Conservation (phyloP, 495 filamentous ascomycete species). For the Rostrohypoxylon terebratum region DNA sequence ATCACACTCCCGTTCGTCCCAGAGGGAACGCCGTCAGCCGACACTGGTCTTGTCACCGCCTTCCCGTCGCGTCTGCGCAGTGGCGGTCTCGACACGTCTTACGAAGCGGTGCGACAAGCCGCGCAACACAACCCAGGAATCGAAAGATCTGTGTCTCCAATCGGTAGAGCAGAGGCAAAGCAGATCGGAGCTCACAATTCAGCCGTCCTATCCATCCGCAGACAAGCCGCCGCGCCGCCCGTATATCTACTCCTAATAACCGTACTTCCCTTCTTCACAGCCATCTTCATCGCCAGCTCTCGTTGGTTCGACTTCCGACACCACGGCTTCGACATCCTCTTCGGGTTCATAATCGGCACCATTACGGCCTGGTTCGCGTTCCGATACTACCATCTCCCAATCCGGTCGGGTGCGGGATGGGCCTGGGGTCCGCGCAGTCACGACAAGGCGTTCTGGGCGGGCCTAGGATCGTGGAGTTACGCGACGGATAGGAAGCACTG, state of each 20-base stretch:
- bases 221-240: conserved; percentile 76
- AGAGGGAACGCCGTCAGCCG: conserved; percentile 49
- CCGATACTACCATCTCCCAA: conserved; percentile 72
- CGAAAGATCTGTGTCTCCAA: conserved; percentile 29
- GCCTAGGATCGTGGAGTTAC: conserved; percentile 68
- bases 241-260: conserved; percentile 77
- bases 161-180: conserved; percentile 47
- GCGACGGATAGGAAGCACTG: conserved; percentile 55
- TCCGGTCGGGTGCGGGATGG: conserved; percentile 70
- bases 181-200: conserved; percentile 59
- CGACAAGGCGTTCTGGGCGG: conserved; percentile 69
- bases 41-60: conserved; percentile 54
- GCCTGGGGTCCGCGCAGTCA: conserved; percentile 65
- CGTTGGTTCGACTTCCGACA: conserved; percentile 85
- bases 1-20: conserved; percentile 70
- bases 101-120: conserved; percentile 44
- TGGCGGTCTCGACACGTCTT: conserved; percentile 36
- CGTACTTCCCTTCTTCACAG: conserved; percentile 68
- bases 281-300: conserved; percentile 68
- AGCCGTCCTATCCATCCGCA: conserved; percentile 59
- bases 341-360: conserved; percentile 74
- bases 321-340: conserved; percentile 89
- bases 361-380: conserved; percentile 63
- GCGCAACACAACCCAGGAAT: conserved; percentile 37
- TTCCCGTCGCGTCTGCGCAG: conserved; percentile 61